Percentiles rank a stretch among this genome's conserved stretches.
Evolutionary conservation across 1,139 yeast species (phyloP).

Genomic region (Pichia sp.): DNA sequence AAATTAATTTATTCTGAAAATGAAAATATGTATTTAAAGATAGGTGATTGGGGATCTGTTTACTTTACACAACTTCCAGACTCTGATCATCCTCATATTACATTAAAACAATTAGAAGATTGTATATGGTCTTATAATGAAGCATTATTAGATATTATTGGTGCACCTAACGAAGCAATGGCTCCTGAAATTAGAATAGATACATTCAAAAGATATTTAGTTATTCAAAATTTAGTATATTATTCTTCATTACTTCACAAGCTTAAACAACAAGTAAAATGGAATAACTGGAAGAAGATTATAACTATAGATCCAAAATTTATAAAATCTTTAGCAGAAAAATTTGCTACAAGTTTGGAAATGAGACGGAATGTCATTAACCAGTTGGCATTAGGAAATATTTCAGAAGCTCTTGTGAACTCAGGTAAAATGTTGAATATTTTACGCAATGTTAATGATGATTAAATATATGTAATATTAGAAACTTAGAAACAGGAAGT

Average conservation of each 20-base stretch:
- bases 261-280: neutral
- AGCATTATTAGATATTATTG: constrained; percentile 18
- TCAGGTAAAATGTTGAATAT: no score
- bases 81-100: neutral
- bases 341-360: no score
- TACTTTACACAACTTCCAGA: constrained; percentile 21
- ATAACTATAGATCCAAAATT: neutral
- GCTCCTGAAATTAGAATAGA: constrained; percentile 21
- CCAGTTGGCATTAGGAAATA: no score
- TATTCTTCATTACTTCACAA: constrained; percentile 16
- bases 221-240: constrained; percentile 19
- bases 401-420: no score
- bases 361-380: no score
- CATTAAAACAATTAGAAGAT: constrained; percentile 15
- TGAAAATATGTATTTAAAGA: constrained; percentile 18
- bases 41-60: constrained; percentile 22
- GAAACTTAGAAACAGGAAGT: no score
- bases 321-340: neutral
- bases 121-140: constrained; percentile 23
- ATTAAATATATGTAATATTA: no score
- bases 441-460: no score
- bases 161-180: constrained; percentile 21
- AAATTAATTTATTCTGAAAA: constrained; percentile 13
- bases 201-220: constrained; percentile 20
- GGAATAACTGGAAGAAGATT: no score